phyloP scores from a whole-genome alignment of 768 basidiomycete genomes.

The Crucibulum laeve region DNA sequence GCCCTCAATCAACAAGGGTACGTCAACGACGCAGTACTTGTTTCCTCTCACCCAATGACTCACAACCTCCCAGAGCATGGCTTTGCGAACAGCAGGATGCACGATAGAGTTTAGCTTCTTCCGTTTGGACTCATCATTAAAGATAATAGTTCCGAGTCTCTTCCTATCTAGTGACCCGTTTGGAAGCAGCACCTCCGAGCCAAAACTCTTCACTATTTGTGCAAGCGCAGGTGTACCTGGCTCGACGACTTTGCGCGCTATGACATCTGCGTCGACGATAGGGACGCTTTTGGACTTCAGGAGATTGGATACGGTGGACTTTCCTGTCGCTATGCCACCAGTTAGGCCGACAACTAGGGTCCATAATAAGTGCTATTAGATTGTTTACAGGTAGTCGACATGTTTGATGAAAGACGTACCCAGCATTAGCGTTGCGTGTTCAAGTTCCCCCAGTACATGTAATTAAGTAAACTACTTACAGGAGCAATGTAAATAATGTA shows the following conservation, averaged over 20 bases:
- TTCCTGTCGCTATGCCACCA: conserved; percentile 95
- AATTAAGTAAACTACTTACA: no score
- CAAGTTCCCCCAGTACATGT: no score
- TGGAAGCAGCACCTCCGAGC: conserved; percentile 55
- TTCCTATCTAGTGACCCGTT: conserved; percentile 79
- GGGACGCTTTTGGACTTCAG: conserved; percentile 66
- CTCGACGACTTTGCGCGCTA: conserved; percentile 81
- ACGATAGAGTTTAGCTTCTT: conserved; percentile 77
- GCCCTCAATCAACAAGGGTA: conserved; percentile 89
- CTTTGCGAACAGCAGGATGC: conserved; percentile 84
- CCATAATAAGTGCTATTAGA: no score
- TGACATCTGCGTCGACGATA: conserved; percentile 89
- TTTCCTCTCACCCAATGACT: conserved; percentile 74
- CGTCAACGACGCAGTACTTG: conserved; percentile 80
- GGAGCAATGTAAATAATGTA: no score
- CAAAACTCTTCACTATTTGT: conserved; percentile 69
- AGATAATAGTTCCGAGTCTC: conserved; percentile 81
- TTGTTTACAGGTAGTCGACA: no score
- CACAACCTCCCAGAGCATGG: conserved; percentile 69
- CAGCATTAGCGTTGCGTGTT: no score
- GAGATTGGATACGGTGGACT: conserved; percentile 84
- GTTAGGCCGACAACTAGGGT: conserved; percentile 72
- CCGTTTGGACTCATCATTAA: conserved; percentile 70
- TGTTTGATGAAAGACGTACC: no score
- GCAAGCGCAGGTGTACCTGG: conserved; percentile 75